Percentiles rank a stretch among this genome's conserved stretches.
These are phyloP conservation scores for Pezicula neosporulosa DNA, from an alignment of 2,329 filamentous ascomycete genomes.

Conservation along the genomic window DNA sequence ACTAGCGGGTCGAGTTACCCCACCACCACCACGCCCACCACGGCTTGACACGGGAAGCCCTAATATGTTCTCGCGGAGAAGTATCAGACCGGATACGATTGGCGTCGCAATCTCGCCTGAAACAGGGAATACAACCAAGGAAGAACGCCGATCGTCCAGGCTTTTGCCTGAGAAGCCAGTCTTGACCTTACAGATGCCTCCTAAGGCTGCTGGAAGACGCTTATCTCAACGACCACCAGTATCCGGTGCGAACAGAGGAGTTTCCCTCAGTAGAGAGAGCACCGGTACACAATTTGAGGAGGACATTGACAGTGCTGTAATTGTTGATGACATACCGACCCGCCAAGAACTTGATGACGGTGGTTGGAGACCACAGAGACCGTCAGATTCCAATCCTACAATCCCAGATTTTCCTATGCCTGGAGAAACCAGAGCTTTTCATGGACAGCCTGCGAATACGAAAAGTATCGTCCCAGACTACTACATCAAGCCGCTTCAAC, in stretches of 20 bases:
- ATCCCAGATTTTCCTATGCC: neutral
- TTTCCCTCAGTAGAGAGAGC: slow-evolving; percentile 19
- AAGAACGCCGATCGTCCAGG: slow-evolving; percentile 20
- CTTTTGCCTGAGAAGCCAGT: slow-evolving; percentile 27
- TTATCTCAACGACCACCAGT: slow-evolving; percentile 8
- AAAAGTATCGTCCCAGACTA: slow-evolving; percentile 6
- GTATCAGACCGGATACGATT: slow-evolving; percentile 22
- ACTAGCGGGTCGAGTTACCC: slow-evolving; percentile 14
- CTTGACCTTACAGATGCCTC: slow-evolving; percentile 22
- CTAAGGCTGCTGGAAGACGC: slow-evolving; percentile 2
- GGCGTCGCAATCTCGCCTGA: slow-evolving; percentile 27
- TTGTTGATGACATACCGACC: slow-evolving; percentile 1
- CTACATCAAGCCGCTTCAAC: slow-evolving; percentile 11
- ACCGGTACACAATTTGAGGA: slow-evolving; percentile 28
- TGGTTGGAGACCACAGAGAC: neutral
- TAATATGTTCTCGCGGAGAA: slow-evolving; percentile 28
- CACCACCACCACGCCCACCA: slow-evolving; percentile 19
- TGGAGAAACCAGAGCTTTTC: neutral
- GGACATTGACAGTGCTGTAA: slow-evolving; percentile 14
- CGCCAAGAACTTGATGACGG: neutral
- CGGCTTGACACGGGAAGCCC: slow-evolving; percentile 21
- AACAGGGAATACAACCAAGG: slow-evolving; percentile 2
- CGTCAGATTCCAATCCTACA: neutral
- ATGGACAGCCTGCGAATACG: slow-evolving; percentile 1
- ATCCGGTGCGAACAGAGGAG: neutral